Base-by-base conservation (phyloP, 306 rosid genomes). In the Psophocarpus tetragonolobus region DNA sequence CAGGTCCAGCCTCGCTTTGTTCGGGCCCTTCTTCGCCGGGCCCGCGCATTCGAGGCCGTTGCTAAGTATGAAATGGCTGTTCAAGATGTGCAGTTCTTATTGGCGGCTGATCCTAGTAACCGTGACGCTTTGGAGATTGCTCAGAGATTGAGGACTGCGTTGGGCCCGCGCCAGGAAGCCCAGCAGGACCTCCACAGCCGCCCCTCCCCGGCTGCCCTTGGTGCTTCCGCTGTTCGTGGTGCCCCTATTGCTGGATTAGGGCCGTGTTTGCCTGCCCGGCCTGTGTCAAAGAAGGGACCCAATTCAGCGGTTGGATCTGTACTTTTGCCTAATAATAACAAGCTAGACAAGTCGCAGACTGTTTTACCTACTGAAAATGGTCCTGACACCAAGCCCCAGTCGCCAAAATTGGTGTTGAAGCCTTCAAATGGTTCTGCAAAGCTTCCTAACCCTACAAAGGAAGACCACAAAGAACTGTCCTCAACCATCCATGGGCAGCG, bases 191-290 rank as follows among this genome's bases (percentile, higher is more conserved):
- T 96, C 53, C 99, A 91, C 79, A 96, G 99, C 80, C 94, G 97
- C n/a, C 99, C 99, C 0, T 96, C 99, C 5, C 99, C 98, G 66
- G 98, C 99, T 79, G 98, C 99, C 6, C 92, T 96, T 5, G 98
- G 99, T 1, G 98, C 99, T 63, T 96, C 98, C 5, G 98, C 98
- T 0, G 98, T 96, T 32, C 92, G 98, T 18, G 97, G 99, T 50
- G 97, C 98, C 4, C 97, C 98, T 11, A 84, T 92, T 87, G 91
- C 86, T 54, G 98, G 99, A 13, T 56, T 92, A 65, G 99, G 99
- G 44, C 96, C 97, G 0, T 90, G 93, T 80, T 84, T 96, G 66
- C 98, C 93, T 0, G 91, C 96, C 48, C 89, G 99, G 1, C 90
- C 97, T 0, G 86, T 33, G 4, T 36, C 80, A 0, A 96, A 96